Percentiles rank a stretch among this genome's conserved stretches.
Evolutionary conservation across 768 basidiomycete species (phyloP).

Genomic region (Boletus sp.): DNA sequence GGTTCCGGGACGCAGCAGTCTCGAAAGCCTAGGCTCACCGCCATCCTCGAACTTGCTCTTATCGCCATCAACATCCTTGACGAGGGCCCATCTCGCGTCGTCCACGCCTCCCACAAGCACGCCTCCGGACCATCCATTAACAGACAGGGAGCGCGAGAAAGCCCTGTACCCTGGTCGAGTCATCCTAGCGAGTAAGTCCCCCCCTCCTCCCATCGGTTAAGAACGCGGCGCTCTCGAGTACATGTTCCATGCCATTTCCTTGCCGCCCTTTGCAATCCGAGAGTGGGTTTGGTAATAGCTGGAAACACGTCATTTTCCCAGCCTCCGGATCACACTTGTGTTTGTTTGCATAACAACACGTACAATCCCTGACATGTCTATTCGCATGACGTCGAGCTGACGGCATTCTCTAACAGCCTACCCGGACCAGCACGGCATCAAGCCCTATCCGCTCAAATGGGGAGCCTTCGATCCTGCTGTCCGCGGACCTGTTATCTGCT

Average conservation of each 20-base stretch:
- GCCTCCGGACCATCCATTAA: constrained; percentile 13
- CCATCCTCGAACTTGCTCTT: constrained; percentile 23
- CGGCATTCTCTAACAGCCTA: constrained; percentile 48
- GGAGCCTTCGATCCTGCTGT: constrained; percentile 59
- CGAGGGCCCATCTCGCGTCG: constrained; percentile 26
- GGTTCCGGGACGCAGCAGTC: constrained; percentile 23
- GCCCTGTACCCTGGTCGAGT: constrained; percentile 79
- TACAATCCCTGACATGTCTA: constrained; percentile 3
- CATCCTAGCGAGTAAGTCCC: constrained; percentile 71
- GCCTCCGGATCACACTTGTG: constrained; percentile 11
- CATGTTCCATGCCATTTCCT: background rate
- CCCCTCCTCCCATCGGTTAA: background rate
- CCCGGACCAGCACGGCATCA: constrained; percentile 89
- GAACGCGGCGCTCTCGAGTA: background rate
- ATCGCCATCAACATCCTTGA: constrained; percentile 27
- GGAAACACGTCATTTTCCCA: constrained; percentile 1
- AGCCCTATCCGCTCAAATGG: constrained; percentile 78
- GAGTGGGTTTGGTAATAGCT: background rate
- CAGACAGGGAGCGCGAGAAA: constrained; percentile 69
- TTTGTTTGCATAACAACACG: constrained; percentile 5
- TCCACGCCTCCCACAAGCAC: constrained; percentile 24
- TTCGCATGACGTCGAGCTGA: constrained; percentile 9
- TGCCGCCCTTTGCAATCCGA: background rate
- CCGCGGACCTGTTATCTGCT: constrained; percentile 88
- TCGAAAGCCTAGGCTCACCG: constrained; percentile 20